Evolutionary conservation across 352 stramenopile species (phyloP).

Genomic region (Pseudoperonospora humuli): DNA sequence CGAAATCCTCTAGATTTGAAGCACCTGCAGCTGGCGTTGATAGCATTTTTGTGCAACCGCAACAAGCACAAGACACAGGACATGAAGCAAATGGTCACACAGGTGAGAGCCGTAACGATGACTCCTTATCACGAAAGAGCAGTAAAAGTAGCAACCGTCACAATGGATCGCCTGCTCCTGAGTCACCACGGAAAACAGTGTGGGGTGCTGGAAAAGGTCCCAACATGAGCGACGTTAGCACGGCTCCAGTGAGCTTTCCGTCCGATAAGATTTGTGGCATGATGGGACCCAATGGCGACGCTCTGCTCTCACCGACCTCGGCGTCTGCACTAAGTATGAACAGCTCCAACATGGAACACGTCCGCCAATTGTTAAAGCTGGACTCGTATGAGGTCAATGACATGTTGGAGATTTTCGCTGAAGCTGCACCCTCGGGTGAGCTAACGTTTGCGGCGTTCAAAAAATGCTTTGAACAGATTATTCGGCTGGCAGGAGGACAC

Average conservation of each 20-base stretch:
- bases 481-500: constrained; percentile 70
- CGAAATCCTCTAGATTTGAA: constrained; percentile 44
- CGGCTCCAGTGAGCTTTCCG: constrained; percentile 26
- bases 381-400: constrained; percentile 85
- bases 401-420: constrained; percentile 82
- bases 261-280: constrained; percentile 37
- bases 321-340: constrained; percentile 54
- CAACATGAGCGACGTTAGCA: constrained; percentile 3
- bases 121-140: constrained; percentile 3
- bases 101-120: constrained; percentile 8
- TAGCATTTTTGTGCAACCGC: constrained; percentile 16
- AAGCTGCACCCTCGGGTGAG: constrained; percentile 69
- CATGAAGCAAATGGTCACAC: constrained; percentile 12
- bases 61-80: constrained; percentile 8
- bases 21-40: constrained; percentile 26
- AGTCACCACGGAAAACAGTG: constrained; percentile 24
- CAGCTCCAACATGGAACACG: constrained; percentile 67
- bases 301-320: constrained; percentile 36
- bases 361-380: constrained; percentile 71
- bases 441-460: constrained; percentile 78
- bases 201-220: constrained; percentile 13
- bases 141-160: constrained; percentile 12
- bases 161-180: constrained; percentile 11
- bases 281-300: constrained; percentile 27
- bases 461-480: constrained; percentile 85